phyloP scores from a whole-genome alignment of 106 monocot species.

The Dioscorea zingiberensis region DNA sequence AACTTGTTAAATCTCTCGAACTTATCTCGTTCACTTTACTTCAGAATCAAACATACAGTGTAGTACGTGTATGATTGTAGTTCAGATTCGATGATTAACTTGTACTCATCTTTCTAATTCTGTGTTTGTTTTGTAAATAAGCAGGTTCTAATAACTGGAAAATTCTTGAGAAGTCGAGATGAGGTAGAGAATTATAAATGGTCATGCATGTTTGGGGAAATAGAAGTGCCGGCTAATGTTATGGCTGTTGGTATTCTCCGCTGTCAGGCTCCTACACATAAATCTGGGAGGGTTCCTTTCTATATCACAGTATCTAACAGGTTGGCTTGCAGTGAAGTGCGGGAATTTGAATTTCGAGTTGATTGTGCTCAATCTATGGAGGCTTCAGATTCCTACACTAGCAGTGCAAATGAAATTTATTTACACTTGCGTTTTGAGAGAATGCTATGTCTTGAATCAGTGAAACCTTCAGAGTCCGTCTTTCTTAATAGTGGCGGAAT shows the following conservation, averaged over 20 bases:
- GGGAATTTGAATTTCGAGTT: conserved; percentile 76
- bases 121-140: neutral
- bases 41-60: neutral
- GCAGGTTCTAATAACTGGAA: conserved; percentile 55
- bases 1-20: neutral
- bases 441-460: conserved; percentile 34
- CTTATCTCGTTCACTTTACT: conserved; percentile 16
- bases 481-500: conserved; percentile 16
- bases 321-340: conserved; percentile 84
- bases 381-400: conserved; percentile 20
- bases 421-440: conserved; percentile 67
- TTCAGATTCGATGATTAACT: neutral
- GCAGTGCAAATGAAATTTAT: conserved; percentile 28
- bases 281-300: conserved; percentile 77
- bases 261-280: conserved; percentile 64
- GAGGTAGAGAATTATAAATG: conserved; percentile 56
- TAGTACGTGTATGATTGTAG: neutral
- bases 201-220: conserved; percentile 99
- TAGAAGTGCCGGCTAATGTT: conserved; percentile 83
- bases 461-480: conserved; percentile 8
- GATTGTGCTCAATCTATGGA: conserved; percentile 27
- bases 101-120: neutral
- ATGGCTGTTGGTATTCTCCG: conserved; percentile 61
- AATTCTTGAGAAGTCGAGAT: conserved; percentile 62
- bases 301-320: conserved; percentile 90